Evolutionary conservation across 177 flowering plant species (phyloP).

Genomic region (Vitis hybrid): DNA sequence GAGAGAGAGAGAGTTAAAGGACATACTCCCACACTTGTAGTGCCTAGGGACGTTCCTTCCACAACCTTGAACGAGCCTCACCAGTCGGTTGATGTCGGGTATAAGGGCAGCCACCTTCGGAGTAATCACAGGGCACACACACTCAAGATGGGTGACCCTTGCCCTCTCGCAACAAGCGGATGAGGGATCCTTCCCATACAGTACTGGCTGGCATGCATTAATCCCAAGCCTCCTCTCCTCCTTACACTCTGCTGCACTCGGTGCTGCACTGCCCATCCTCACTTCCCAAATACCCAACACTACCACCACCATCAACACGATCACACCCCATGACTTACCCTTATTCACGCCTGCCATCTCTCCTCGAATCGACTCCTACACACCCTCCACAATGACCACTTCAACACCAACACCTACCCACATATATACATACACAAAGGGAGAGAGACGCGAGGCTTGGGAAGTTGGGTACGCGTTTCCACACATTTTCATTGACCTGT

Average conservation of each 20-base stretch:
- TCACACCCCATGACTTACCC: neutral
- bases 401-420: too few species aligned
- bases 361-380: too few species aligned
- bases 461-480: too few species aligned
- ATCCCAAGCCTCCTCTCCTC: slow-evolving; percentile 26
- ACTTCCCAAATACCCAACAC: slow-evolving; percentile 2
- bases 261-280: slow-evolving; percentile 6
- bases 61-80: slow-evolving; percentile 39
- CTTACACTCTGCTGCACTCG: slow-evolving; percentile 29
- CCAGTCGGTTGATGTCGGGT: slow-evolving; percentile 15
- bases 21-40: slow-evolving; percentile 57
- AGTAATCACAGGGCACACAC: slow-evolving; percentile 40
- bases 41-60: slow-evolving; percentile 50
- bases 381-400: too few species aligned
- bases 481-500: too few species aligned
- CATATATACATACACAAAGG: too few species aligned
- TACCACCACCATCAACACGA: neutral
- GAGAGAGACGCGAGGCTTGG: too few species aligned
- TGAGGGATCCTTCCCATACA: slow-evolving; percentile 33
- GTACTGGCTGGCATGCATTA: slow-evolving; percentile 34
- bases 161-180: slow-evolving; percentile 37
- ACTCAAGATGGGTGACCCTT: slow-evolving; percentile 39
- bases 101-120: slow-evolving; percentile 35
- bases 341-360: too few species aligned
- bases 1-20: too few species aligned